phyloP scores from a whole-genome alignment of 345 rosid genomes.

The Arabis alpina region DNA sequence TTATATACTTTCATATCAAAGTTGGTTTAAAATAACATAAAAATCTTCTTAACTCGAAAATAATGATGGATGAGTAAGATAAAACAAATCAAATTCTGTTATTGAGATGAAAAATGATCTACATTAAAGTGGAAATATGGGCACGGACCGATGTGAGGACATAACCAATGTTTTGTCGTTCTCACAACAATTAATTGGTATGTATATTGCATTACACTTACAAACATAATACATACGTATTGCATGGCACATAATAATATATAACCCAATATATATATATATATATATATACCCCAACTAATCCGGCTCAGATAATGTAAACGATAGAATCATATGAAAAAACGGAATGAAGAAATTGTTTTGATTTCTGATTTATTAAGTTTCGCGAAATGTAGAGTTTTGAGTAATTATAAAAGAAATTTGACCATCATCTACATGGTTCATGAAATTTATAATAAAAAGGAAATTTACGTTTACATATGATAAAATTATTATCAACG shows the following conservation, averaged over 20 bases:
- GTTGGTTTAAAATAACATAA: background rate
- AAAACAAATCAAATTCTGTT: background rate
- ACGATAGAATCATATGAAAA: slow-evolving; percentile 20
- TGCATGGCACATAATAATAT: background rate
- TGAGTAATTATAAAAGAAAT: no score
- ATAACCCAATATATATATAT: no score
- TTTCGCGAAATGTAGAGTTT: background rate
- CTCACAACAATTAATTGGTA: slow-evolving; percentile 12
- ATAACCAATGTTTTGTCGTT: slow-evolving; percentile 28
- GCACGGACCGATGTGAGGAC: slow-evolving; percentile 18
- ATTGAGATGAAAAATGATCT: slow-evolving; percentile 10
- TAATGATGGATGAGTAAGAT: background rate
- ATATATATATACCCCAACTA: no score
- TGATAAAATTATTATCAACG: no score
- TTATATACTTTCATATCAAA: background rate
- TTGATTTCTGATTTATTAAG: background rate
- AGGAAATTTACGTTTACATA: no score
- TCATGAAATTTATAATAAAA: no score
- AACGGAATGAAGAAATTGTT: background rate
- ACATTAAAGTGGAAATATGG: background rate
- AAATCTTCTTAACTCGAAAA: slow-evolving; percentile 1
- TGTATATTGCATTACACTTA: background rate
- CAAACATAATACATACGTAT: background rate
- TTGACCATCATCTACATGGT: no score
- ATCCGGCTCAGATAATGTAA: background rate